Base-by-base conservation (phyloP, 306 rosid genomes). In the Abrus pulchellus region DNA sequence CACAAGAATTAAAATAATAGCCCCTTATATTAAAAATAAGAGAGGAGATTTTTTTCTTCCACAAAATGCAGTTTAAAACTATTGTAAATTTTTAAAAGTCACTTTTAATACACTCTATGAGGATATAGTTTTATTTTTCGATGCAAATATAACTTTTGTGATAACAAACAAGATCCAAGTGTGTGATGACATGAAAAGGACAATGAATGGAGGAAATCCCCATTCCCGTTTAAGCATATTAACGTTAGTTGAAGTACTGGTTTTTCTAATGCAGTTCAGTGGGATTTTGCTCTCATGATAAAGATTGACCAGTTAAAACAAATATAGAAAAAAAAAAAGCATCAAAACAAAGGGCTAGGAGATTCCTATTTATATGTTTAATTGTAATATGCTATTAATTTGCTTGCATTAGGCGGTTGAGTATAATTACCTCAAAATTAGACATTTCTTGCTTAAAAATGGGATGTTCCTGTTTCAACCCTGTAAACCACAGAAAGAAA, bases 361-460 rank as follows among this genome's bases (percentile, higher is more conserved):
- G 5, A 27, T 3, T 45, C 10, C 32, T 28, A n/a, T 28, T 30
- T 69, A 66, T 8, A 27, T 49, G 38, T 3, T 70, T 12, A 9
- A 45, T 30, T 9, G 29, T 48, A 9, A 48, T 49, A 68, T 30
- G 30, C 12, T 12, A 11, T 1, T 38, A 48, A 28, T 48, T 3
- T 68, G 29, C 59, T 6, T 47, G 20, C 20, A 20, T 20, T 28
- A 10, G 27, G 12, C 41, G 30, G 50, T 36, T 36, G 47, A 69
- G 72, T n/a, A 32, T 61, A 62, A 80, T 60, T 62, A 83, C 86
- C 79, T 76, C 62, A 12, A 48, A 48, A 48, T 7, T 32, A 13
- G 33, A 9, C 57, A 60, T 40, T 49, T 82, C 67, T 68, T 49
- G 33, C 33, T 36, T 34, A 60, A 38, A 30, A 12, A 53, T 28